phyloP scores from a whole-genome alignment of 805 yeast genomes.

The Wickerhamomyces ciferrii region DNA sequence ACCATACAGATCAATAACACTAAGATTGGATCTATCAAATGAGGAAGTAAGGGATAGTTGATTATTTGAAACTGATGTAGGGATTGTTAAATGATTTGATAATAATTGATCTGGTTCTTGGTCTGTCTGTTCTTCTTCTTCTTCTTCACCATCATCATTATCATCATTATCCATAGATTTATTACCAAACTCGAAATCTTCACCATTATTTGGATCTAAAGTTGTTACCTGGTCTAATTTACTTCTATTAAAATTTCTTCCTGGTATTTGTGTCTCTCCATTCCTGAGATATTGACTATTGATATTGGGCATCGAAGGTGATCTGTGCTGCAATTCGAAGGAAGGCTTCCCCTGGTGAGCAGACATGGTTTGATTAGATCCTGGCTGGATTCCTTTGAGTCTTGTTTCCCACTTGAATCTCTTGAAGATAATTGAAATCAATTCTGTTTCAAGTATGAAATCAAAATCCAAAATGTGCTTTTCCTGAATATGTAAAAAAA shows the following conservation, averaged over 20 bases:
- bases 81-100: not conserved
- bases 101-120: too few species aligned
- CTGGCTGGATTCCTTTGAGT: too few species aligned
- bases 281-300: not conserved
- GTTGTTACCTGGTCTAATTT: not conserved
- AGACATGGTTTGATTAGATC: too few species aligned
- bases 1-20: conserved; percentile 32
- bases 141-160: too few species aligned
- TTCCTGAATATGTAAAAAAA: too few species aligned
- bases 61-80: too few species aligned
- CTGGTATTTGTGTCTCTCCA: not conserved
- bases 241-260: too few species aligned
- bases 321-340: not conserved
- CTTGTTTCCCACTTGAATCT: too few species aligned
- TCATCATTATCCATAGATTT: not conserved
- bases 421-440: too few species aligned
- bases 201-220: not conserved
- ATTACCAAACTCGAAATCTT: not conserved
- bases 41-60: not conserved
- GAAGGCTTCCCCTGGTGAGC: not conserved
- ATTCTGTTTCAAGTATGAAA: not conserved
- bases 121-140: too few species aligned
- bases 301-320: conserved; percentile 12
- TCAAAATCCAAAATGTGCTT: too few species aligned
- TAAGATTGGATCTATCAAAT: conserved; percentile 23